These are phyloP conservation scores for Solanum hybrid DNA, from an alignment of 305 asterid genomes.

Conservation along the genomic window DNA sequence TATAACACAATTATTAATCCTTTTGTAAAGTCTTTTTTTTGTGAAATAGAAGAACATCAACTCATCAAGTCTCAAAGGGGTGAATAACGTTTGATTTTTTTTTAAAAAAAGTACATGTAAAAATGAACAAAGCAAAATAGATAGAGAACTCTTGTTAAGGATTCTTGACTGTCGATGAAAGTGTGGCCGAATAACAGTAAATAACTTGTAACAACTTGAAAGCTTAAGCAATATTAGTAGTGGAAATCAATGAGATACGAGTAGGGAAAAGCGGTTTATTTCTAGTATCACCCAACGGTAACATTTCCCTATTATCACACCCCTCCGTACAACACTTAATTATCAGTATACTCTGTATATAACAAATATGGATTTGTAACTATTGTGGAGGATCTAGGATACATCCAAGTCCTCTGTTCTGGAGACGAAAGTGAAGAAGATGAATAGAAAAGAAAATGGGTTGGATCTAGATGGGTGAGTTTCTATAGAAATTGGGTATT, in stretches of 20 bases:
- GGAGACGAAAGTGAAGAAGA: neutral
- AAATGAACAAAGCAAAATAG: neutral
- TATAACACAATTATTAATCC: too few relatives aligned
- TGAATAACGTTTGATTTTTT: neutral
- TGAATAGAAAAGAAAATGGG: neutral
- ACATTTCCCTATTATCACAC: neutral
- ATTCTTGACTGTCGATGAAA: neutral
- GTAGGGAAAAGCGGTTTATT: too few relatives aligned
- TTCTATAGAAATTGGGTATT: too few relatives aligned
- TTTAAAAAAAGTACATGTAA: neutral
- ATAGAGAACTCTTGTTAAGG: neutral
- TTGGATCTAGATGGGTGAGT: too few relatives aligned
- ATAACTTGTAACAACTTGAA: neutral
- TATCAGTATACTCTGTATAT: neutral
- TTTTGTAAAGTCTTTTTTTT: too few relatives aligned
- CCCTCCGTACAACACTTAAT: neutral
- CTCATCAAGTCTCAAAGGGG: neutral
- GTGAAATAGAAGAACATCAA: neutral
- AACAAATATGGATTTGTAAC: neutral
- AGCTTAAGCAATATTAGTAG: neutral
- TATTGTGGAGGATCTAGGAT: neutral
- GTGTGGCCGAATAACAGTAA: neutral
- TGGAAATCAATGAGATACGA: neutral
- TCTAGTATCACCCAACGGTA: neutral
- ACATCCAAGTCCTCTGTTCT: neutral